These are phyloP conservation scores for Talaromyces marneffei DNA, from an alignment of 2,329 filamentous ascomycete species.

Conservation along the genomic window DNA sequence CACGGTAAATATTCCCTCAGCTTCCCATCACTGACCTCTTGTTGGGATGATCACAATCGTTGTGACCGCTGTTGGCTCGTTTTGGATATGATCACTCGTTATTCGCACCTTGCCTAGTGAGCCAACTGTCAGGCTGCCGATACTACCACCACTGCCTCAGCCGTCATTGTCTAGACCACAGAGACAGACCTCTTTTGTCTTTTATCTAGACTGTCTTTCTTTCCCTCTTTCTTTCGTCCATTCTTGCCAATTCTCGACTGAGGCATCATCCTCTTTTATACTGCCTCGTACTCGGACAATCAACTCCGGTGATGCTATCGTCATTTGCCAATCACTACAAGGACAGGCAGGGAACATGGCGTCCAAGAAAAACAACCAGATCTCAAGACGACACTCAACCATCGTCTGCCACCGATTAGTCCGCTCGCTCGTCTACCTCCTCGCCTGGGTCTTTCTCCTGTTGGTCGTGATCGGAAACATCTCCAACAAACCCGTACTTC, in stretches of 20 bases:
- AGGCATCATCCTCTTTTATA: neutral
- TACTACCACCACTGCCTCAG: neutral
- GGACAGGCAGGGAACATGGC: neutral
- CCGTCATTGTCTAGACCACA: neutral
- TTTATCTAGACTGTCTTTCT: neutral
- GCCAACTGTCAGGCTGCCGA: neutral
- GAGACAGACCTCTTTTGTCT: no score
- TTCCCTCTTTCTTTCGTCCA: neutral
- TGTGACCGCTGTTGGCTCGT: neutral
- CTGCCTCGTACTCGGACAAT: neutral
- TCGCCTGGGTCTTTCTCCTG: slow-evolving; percentile 72
- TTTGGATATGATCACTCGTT: neutral
- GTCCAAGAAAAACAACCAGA: neutral
- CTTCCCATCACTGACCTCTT: neutral
- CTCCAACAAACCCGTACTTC: slow-evolving; percentile 55
- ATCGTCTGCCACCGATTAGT: slow-evolving; percentile 56
- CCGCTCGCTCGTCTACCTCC: slow-evolving; percentile 64
- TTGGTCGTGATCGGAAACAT: slow-evolving; percentile 76
- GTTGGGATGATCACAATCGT: neutral
- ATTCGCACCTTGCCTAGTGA: neutral
- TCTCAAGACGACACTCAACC: slow-evolving; percentile 20
- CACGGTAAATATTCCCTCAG: neutral
- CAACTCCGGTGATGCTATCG: neutral
- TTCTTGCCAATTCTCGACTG: neutral
- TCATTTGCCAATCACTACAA: neutral